These are phyloP conservation scores for Hymenoscyphus occultus DNA, from an alignment of 2,329 filamentous ascomycete genomes.

Conservation along the genomic window DNA sequence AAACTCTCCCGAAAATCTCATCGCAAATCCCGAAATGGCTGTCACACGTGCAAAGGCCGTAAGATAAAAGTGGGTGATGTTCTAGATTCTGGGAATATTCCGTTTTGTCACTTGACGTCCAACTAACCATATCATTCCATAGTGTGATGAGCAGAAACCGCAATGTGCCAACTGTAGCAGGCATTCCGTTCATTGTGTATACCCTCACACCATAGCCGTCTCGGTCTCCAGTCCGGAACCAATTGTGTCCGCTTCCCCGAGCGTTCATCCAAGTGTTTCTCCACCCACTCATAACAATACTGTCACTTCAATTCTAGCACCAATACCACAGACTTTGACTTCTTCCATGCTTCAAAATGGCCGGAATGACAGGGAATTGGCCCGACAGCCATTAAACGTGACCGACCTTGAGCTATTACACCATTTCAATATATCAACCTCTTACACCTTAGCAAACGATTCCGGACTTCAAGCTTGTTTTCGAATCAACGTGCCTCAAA, in stretches of 20 bases:
- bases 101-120: neutral
- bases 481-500: conserved; percentile 20
- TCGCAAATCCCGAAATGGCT: conserved; percentile 17
- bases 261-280: neutral
- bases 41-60: conserved; percentile 14
- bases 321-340: neutral
- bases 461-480: conserved; percentile 18
- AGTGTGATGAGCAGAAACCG: conserved; percentile 41
- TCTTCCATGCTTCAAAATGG: neutral
- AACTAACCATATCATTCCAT: neutral
- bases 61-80: conserved; percentile 13
- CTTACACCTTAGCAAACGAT: conserved; percentile 20
- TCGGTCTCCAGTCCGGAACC: conserved; percentile 8
- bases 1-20: conserved; percentile 15
- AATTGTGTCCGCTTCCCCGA: neutral
- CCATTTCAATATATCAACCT: conserved; percentile 24
- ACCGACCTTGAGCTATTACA: conserved; percentile 26
- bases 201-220: neutral
- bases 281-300: neutral
- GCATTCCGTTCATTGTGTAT: conserved; percentile 12
- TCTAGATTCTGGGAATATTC: neutral
- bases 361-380: neutral
- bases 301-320: neutral
- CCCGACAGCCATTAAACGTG: conserved; percentile 14
- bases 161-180: conserved; percentile 37